A percentile compares a stretch with the other conserved stretches of the same genome.
phyloP scores from a whole-genome alignment of 2,329 filamentous ascomycete genomes.

The Zasmidium angulare region DNA sequence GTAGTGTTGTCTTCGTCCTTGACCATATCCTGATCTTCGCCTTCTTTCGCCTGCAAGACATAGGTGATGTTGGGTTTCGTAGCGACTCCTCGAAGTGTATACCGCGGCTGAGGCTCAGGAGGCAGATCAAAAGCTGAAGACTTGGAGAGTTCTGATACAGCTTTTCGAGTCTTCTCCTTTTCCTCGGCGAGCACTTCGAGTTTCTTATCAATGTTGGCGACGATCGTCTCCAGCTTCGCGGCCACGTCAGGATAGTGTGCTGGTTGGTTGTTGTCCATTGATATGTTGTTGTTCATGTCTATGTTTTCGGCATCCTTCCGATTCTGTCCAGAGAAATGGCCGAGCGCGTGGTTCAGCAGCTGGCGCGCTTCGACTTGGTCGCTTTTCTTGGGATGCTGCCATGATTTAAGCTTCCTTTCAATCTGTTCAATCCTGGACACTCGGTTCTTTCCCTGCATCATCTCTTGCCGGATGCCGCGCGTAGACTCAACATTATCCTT shows the following conservation, averaged over 20 bases:
- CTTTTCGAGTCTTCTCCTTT: constrained; percentile 32
- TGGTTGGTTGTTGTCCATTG: constrained; percentile 13
- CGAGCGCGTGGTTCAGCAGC: constrained; percentile 36
- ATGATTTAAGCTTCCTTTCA: constrained; percentile 38
- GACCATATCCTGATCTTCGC: not conserved
- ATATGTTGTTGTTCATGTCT: constrained; percentile 22
- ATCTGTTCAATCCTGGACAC: constrained; percentile 36
- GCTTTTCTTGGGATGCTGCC: constrained; percentile 34
- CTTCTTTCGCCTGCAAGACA: constrained; percentile 40
- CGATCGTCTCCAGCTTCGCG: constrained; percentile 37
- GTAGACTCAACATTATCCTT: constrained; percentile 50
- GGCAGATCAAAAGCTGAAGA: constrained; percentile 20
- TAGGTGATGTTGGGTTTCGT: constrained; percentile 60
- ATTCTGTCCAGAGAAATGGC: constrained; percentile 34
- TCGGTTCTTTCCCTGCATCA: constrained; percentile 32
- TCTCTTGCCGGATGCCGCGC: constrained; percentile 47
- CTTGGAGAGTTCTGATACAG: constrained; percentile 31
- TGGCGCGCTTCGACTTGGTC: constrained; percentile 37
- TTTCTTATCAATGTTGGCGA: constrained; percentile 33
- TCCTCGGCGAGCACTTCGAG: constrained; percentile 28
- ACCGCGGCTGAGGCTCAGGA: constrained; percentile 46
- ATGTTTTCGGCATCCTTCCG: constrained; percentile 23
- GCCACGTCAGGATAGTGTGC: constrained; percentile 29
- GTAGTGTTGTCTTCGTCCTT: constrained; percentile 33
- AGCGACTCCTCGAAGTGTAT: constrained; percentile 59